Evolutionary conservation across 2,329 filamentous ascomycete species (phyloP), one percentile per base, ranked within the genome.

Genomic region (Phaeosphaeria sp.): DNA sequence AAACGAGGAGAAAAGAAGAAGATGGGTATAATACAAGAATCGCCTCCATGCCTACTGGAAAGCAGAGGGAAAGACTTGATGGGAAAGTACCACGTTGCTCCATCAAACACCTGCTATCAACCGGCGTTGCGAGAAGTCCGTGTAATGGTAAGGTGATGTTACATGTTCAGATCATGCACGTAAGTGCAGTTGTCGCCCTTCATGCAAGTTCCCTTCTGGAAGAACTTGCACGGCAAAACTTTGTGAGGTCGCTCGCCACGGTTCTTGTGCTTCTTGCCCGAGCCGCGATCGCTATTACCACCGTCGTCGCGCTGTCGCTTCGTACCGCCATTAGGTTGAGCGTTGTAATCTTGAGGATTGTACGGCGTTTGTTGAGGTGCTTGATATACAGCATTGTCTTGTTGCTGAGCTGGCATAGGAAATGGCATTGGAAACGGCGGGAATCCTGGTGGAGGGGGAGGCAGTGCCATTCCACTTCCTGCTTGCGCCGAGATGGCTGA

Each of bases 101-200:
- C 30, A 36, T 36, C 30, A 11, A 15, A 36, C 23, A 48, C 9
- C 7, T 36, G 22, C 27, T 18, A 36, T 4, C 30, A 36, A 36
- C 13, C 6, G 30, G 30, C 30, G 30, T 36, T 13, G 13, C 30
- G 30, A 36, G 11, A 36, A 36, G 30, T 36, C 6, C n/a, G 18
- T 22, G 5, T 21, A 17, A 18, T 22, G 30, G 30, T 7, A 15
- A 36, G 30, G 36, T 41, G n/a, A 44, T 46, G 6, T 44, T 50
- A 67, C 46, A 60, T 57, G 59, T 67, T 66, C 13, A 61, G 27
- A 51, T 90, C 88, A 70, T 92, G 90, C 55, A 89, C 83, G 74
- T 89, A 92, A 1, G 89, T 91, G 78, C 90, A 92, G 68, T 87
- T 87, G 36, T 89, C 88, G 21, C 90, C 90, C 72, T 91, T 89